Evolutionary conservation across 495 filamentous ascomycete genomes (phyloP).

Genomic region (Ramalina intermedia): DNA sequence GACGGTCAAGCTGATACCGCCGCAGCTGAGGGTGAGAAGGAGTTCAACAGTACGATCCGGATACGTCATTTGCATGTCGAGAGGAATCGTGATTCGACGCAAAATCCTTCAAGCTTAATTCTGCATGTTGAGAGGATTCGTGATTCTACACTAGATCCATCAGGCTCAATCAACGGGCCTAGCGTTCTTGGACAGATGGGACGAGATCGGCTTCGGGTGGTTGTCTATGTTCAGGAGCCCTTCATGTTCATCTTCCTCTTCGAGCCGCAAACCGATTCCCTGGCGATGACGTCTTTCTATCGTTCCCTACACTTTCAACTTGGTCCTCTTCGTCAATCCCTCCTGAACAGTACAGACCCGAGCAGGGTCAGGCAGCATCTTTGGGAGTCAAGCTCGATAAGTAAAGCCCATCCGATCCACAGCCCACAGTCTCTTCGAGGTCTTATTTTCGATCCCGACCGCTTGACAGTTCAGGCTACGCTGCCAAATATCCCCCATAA

Average conservation of each 20-base stretch:
- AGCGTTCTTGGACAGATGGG: too few species aligned
- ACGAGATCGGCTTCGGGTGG: conserved; percentile 45
- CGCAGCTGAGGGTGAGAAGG: conserved; percentile 16
- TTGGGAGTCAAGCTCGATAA: conserved; percentile 16
- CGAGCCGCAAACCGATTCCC: conserved; percentile 47
- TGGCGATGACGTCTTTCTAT: conserved; percentile 60
- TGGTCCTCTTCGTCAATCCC: conserved; percentile 55
- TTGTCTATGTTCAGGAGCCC: conserved; percentile 64
- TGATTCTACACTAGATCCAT: not conserved
- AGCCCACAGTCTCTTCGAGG: conserved; percentile 53
- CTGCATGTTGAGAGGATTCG: conserved; percentile 27
- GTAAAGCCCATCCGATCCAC: conserved; percentile 16
- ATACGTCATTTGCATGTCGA: conserved; percentile 37
- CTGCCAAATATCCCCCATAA: conserved; percentile 83
- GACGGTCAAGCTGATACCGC: conserved; percentile 7
- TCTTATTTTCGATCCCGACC: conserved; percentile 68
- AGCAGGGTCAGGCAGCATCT: conserved; percentile 35
- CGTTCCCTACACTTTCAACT: conserved; percentile 71
- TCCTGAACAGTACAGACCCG: conserved; percentile 51
- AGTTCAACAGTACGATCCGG: conserved; percentile 30
- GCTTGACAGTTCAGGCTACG: conserved; percentile 63
- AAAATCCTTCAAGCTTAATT: not conserved
- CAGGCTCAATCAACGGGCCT: too few species aligned
- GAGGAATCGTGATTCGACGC: not conserved
- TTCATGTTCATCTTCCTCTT: conserved; percentile 92